Conservation (phyloP, 352 stramenopile genomes). For the Phytopythium vexans region DNA sequence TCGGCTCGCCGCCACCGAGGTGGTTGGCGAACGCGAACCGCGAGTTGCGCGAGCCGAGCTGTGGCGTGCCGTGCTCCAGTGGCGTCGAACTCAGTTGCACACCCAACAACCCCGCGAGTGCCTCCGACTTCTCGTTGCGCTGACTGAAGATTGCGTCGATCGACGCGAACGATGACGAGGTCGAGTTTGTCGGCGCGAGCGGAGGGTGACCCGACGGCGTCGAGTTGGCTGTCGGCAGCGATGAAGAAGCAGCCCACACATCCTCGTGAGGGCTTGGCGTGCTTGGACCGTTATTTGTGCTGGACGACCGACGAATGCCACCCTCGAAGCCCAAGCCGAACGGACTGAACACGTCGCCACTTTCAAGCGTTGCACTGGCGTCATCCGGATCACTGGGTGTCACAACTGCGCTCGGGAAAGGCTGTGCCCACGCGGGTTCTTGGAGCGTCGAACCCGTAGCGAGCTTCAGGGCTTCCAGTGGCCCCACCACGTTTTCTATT, state of each 20-base stretch:
- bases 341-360: slow-evolving; percentile 52
- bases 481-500: slow-evolving; percentile 39
- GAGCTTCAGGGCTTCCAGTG: slow-evolving; percentile 69
- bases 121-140: slow-evolving; percentile 68
- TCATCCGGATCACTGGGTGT: slow-evolving; percentile 35
- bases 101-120: slow-evolving; percentile 59
- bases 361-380: slow-evolving; percentile 5
- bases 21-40: slow-evolving; percentile 83
- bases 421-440: slow-evolving; percentile 64
- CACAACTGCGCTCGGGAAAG: slow-evolving; percentile 53
- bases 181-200: slow-evolving; percentile 8
- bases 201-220: background rate
- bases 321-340: slow-evolving; percentile 75
- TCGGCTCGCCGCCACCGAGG: slow-evolving; percentile 13
- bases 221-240: slow-evolving; percentile 12
- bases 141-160: slow-evolving; percentile 85
- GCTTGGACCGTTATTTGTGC: slow-evolving; percentile 4
- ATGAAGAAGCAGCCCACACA: slow-evolving; percentile 23
- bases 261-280: slow-evolving; percentile 7
- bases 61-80: slow-evolving; percentile 28
- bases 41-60: slow-evolving; percentile 51
- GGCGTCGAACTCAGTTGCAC: slow-evolving; percentile 51
- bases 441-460: slow-evolving; percentile 56
- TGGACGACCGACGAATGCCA: slow-evolving; percentile 36
- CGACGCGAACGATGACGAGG: slow-evolving; percentile 68